Evolutionary conservation across 2,329 filamentous ascomycete species (phyloP).

Genomic region (Didymellaceae sp.): DNA sequence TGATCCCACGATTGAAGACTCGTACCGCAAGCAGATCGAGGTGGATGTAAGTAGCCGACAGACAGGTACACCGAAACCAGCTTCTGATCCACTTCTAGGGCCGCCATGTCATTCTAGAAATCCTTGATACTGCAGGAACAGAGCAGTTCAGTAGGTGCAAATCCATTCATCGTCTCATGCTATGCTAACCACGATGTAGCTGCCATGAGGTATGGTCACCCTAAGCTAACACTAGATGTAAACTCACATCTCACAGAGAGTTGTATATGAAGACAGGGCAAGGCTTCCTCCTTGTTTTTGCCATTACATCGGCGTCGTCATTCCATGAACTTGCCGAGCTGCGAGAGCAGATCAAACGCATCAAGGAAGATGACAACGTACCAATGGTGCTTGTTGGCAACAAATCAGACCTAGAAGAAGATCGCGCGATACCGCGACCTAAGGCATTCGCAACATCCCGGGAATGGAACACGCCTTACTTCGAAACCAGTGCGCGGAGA

Average conservation of each 20-base stretch:
- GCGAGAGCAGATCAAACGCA: slow-evolving; percentile 87
- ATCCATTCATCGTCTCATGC: background rate
- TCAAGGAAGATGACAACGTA: slow-evolving; percentile 85
- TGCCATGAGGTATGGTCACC: slow-evolving; percentile 44
- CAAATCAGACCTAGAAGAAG: slow-evolving; percentile 88
- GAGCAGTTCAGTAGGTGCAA: slow-evolving; percentile 83
- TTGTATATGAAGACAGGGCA: slow-evolving; percentile 87
- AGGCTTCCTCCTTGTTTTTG: slow-evolving; percentile 90
- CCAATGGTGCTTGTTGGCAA: slow-evolving; percentile 92
- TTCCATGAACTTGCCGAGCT: slow-evolving; percentile 80
- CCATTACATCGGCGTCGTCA: slow-evolving; percentile 85
- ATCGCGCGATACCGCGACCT: slow-evolving; percentile 77
- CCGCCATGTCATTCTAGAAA: slow-evolving; percentile 87
- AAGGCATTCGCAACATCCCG: slow-evolving; percentile 86
- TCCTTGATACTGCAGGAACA: slow-evolving; percentile 89
- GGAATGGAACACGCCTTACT: slow-evolving; percentile 87
- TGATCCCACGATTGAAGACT: slow-evolving; percentile 68
- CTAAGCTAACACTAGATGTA: slow-evolving; percentile 7
- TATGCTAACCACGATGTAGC: slow-evolving; percentile 32
- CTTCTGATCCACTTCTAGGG: slow-evolving; percentile 61
- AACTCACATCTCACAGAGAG: slow-evolving; percentile 34
- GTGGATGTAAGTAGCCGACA: slow-evolving; percentile 74
- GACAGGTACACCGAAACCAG: background rate
- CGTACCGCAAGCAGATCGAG: slow-evolving; percentile 66
- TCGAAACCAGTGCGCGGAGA: slow-evolving; percentile 84